Conservation (phyloP, 2,329 filamentous ascomycete species). For the Ophiostoma sp. region DNA sequence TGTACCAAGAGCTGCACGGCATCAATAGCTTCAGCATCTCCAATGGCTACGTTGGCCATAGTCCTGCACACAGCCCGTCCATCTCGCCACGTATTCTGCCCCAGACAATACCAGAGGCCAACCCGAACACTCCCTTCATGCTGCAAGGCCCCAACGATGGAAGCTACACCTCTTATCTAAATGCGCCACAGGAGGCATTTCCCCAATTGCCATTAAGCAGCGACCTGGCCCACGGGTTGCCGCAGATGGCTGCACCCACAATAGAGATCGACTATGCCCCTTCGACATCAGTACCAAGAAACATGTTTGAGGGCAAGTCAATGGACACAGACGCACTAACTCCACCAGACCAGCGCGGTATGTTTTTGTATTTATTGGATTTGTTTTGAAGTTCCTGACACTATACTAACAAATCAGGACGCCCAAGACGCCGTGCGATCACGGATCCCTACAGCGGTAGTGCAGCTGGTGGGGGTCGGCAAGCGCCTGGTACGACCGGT, state of each 20-base stretch:
- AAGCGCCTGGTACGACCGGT: conserved; percentile 36
- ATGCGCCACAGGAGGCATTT: conserved; percentile 47
- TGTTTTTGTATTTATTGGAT: conserved; percentile 7
- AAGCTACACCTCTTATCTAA: conserved; percentile 41
- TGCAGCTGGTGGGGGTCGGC: conserved; percentile 37
- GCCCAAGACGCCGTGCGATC: conserved; percentile 50
- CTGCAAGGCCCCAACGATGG: conserved; percentile 39
- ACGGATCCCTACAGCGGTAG: conserved; percentile 55
- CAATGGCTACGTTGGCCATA: conserved; percentile 61
- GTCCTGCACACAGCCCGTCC: conserved; percentile 69
- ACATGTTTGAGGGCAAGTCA: conserved; percentile 60
- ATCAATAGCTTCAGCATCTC: conserved; percentile 78
- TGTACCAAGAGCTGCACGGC: conserved; percentile 73
- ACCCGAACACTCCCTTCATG: conserved; percentile 41
- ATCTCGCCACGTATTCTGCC: conserved; percentile 59
- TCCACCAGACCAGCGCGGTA: conserved; percentile 65
- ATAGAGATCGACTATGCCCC: conserved; percentile 94
- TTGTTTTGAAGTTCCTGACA: not conserved
- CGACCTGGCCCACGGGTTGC: conserved; percentile 60
- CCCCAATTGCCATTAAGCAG: conserved; percentile 46
- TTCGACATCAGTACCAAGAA: conserved; percentile 55
- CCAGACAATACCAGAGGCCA: conserved; percentile 50
- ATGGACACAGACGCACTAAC: conserved; percentile 75
- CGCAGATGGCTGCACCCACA: conserved; percentile 81
- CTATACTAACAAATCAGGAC: conserved; percentile 37